These are phyloP conservation scores for Haemoproteus tartakovskyi DNA, from an alignment of 169 alveolate genomes.

Conservation along the genomic window DNA sequence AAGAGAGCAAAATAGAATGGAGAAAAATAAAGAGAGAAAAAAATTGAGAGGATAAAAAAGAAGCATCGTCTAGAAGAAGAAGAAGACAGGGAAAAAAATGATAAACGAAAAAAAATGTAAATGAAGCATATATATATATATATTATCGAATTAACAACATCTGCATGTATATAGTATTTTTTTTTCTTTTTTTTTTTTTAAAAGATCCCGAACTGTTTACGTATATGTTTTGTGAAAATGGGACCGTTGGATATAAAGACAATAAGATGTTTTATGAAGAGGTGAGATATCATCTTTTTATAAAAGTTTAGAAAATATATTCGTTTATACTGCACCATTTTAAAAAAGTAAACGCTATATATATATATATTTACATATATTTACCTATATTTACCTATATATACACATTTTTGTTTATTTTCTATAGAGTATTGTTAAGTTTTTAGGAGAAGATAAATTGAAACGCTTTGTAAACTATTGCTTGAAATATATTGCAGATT, in stretches of 20 bases:
- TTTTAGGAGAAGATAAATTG: conserved; percentile 85
- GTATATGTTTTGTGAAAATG: conserved; percentile 89
- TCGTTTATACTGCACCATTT: too few relatives aligned
- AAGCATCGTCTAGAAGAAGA: too few relatives aligned
- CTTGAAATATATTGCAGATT: conserved; percentile 85
- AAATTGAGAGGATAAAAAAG: neutral
- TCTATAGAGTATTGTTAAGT: conserved; percentile 69
- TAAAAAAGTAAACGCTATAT: neutral
- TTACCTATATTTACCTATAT: neutral
- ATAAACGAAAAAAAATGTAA: too few relatives aligned
- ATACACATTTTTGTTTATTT: conserved; percentile 1
- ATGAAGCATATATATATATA: too few relatives aligned
- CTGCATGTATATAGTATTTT: too few relatives aligned
- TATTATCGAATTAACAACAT: too few relatives aligned
- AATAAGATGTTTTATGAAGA: conserved; percentile 78
- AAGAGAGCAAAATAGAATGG: neutral
- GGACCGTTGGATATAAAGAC: conserved; percentile 83
- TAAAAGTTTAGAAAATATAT: too few relatives aligned
- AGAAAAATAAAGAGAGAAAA: conserved; percentile 2
- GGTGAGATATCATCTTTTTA: too few relatives aligned
- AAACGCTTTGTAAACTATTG: conserved; percentile 86
- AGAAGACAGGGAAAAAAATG: too few relatives aligned
- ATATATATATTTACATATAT: neutral
- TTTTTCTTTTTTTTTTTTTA: neutral
- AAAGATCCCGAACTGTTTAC: conserved; percentile 71